A percentile compares a stretch with the other conserved stretches of the same genome.
Evolutionary conservation across 179 eudicot genomes (phyloP).

Genomic region (Heliamphora ciliata): DNA sequence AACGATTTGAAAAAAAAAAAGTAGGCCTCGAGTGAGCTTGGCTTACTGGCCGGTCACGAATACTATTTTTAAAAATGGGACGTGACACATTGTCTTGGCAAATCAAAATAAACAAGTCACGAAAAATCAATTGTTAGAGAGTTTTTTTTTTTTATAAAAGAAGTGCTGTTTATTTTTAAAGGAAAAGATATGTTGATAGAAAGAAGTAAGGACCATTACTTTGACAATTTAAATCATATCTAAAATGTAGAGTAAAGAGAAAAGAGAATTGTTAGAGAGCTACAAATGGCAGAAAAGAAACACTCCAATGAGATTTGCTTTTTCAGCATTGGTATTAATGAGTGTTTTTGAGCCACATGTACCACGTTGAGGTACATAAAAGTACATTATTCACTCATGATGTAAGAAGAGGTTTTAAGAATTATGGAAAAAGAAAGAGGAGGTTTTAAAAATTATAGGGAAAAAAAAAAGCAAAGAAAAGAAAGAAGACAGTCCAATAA

Average conservation of each 20-base stretch:
- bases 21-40: too few relatives aligned
- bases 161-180: too few relatives aligned
- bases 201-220: not conserved
- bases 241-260: not conserved
- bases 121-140: not conserved
- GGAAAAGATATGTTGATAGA: not conserved
- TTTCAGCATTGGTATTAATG: not conserved
- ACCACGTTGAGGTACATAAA: not conserved
- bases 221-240: not conserved
- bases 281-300: not conserved
- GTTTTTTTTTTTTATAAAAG: too few relatives aligned
- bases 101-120: slow-evolving; percentile 12
- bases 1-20: too few relatives aligned
- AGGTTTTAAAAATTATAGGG: too few relatives aligned
- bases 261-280: not conserved
- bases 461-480: too few relatives aligned
- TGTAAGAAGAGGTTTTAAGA: not conserved
- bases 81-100: slow-evolving; percentile 57
- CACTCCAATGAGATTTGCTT: not conserved
- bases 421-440: not conserved
- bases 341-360: not conserved
- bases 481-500: not conserved
- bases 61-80: too few relatives aligned
- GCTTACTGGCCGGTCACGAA: too few relatives aligned
- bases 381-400: not conserved